phyloP scores from a whole-genome alignment of 257 asterid species.

The Fraxinus quadrangulata region DNA sequence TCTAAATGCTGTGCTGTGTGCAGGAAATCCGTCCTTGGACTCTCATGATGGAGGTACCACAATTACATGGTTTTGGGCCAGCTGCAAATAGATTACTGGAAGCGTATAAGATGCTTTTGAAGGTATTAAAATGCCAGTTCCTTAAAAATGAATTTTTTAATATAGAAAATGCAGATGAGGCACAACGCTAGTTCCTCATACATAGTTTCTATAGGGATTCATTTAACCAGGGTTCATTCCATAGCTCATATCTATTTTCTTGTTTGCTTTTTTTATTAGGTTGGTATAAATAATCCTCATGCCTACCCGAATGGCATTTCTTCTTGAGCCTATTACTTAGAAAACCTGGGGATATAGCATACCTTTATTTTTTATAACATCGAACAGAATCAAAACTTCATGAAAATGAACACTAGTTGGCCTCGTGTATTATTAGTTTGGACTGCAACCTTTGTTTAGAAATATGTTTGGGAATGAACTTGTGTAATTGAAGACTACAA shows the following conservation, averaged over 20 bases:
- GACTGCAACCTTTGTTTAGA: background rate
- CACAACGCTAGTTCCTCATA: background rate
- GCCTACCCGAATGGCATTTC: background rate
- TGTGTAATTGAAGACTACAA: background rate
- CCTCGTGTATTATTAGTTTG: background rate
- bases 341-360: background rate
- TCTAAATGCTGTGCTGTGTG: slow-evolving; percentile 22
- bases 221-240: slow-evolving; percentile 4
- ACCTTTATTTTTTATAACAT: background rate
- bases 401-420: background rate
- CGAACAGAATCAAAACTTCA: background rate
- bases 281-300: too few species aligned
- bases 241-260: background rate
- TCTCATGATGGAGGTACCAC: slow-evolving; percentile 99
- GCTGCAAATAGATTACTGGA: slow-evolving; percentile 94
- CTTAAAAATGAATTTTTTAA: slow-evolving; percentile 16
- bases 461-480: background rate
- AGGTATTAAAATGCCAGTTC: slow-evolving; percentile 50
- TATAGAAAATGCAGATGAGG: slow-evolving; percentile 17
- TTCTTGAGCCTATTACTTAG: background rate
- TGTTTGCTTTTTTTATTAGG: too few species aligned
- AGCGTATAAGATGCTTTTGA: slow-evolving; percentile 96
- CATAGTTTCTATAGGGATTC: background rate
- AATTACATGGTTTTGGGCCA: slow-evolving; percentile 97
- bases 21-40: slow-evolving; percentile 99